phyloP scores from a whole-genome alignment of 768 basidiomycete species.

The Lentinula boryana region DNA sequence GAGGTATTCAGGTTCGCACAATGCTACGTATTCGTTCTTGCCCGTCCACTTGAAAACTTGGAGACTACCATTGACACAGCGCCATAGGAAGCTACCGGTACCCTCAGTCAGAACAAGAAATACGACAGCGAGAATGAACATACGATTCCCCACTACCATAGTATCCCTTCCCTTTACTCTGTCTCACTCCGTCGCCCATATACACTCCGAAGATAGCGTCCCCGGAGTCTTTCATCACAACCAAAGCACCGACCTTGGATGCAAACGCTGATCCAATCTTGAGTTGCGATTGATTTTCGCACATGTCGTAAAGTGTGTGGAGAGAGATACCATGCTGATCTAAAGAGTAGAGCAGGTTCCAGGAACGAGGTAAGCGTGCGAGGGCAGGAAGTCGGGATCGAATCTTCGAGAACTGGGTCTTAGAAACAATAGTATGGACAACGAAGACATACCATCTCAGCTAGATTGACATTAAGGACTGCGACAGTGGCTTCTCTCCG shows the following conservation, averaged over 20 bases:
- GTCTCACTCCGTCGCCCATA: constrained; percentile 65
- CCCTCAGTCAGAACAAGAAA: background rate
- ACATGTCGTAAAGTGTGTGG: constrained; percentile 75
- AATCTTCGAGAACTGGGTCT: constrained; percentile 35
- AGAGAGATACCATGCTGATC: constrained; percentile 95
- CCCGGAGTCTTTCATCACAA: constrained; percentile 60
- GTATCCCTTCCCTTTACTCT: constrained; percentile 59
- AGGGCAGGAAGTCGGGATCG: constrained; percentile 70
- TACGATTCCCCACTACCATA: constrained; percentile 88
- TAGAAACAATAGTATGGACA: background rate
- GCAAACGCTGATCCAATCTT: constrained; percentile 19
- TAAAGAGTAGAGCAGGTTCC: constrained; percentile 83
- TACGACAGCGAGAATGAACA: constrained; percentile 15
- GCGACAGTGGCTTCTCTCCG: constrained; percentile 47
- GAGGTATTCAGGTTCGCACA: constrained; percentile 75
- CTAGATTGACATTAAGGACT: constrained; percentile 48
- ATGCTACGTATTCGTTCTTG: constrained; percentile 82
- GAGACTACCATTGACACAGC: constrained; percentile 40
- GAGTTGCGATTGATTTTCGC: constrained; percentile 34
- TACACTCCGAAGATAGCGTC: constrained; percentile 77
- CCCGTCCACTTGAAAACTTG: constrained; percentile 81
- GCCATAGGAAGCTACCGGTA: constrained; percentile 69
- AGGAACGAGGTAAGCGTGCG: constrained; percentile 58
- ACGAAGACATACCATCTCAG: constrained; percentile 46
- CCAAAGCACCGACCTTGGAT: constrained; percentile 38